Evolutionary conservation across 768 basidiomycete species (phyloP).

Genomic region (Artomyces pyxidatus): DNA sequence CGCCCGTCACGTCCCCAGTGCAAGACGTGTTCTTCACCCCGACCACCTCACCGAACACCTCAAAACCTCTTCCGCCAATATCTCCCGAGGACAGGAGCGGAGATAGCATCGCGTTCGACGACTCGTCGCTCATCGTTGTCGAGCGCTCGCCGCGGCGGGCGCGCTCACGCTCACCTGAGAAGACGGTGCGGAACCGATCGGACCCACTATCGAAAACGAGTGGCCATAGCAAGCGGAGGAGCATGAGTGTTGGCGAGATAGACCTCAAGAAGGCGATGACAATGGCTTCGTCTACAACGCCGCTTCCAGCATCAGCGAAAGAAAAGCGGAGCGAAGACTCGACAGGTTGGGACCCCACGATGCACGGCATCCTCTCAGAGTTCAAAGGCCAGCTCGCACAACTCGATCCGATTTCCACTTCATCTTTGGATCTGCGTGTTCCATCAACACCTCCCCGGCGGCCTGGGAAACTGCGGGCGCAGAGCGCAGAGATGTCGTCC

Average conservation of each 20-base stretch:
- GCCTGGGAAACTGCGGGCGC: conserved; percentile 14
- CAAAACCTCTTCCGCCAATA: conserved; percentile 64
- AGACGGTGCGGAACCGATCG: conserved; percentile 14
- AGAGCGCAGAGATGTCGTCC: conserved; percentile 16
- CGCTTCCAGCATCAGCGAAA: conserved; percentile 31
- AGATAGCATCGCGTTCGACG: conserved; percentile 37
- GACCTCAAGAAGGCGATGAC: conserved; percentile 32
- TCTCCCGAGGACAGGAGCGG: conserved; percentile 24
- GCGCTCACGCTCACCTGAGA: conserved; percentile 20
- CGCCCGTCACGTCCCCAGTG: conserved; percentile 28
- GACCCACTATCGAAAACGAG: not conserved
- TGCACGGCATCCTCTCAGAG: conserved; percentile 60
- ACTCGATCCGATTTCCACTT: conserved; percentile 41
- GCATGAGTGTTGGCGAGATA: conserved; percentile 25
- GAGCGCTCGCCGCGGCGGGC: conserved; percentile 28
- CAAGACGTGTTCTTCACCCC: conserved; percentile 41
- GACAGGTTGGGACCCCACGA: conserved; percentile 35
- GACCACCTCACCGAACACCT: conserved; percentile 26
- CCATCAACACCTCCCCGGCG: conserved; percentile 44
- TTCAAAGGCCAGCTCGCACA: conserved; percentile 67
- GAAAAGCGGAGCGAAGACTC: conserved; percentile 26
- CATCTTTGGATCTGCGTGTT: conserved; percentile 55
- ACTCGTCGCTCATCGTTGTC: conserved; percentile 50
- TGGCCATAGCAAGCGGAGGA: conserved; percentile 19
- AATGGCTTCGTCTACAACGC: conserved; percentile 29